A percentile compares a stretch with the other conserved stretches of the same genome.
Conservation (phyloP, 2,329 filamentous ascomycete species). For the Sporothrix brasiliensis region DNA sequence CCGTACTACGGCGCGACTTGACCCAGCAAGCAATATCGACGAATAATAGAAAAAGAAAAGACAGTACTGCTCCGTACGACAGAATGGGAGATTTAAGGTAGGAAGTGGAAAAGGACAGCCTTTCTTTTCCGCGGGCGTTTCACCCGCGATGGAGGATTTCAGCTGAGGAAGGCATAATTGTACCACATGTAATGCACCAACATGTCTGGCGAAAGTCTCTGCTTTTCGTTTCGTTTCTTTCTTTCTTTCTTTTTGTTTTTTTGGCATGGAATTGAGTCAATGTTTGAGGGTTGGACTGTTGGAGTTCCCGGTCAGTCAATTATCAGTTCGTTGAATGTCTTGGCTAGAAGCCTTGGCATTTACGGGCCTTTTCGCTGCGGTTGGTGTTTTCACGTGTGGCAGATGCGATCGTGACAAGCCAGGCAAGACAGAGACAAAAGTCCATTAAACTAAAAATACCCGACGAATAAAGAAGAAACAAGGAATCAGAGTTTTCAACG, state of each 20-base stretch:
- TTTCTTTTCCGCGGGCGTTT: neutral
- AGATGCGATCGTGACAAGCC: constrained; percentile 2
- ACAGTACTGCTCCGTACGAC: too few species aligned
- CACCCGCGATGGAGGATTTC: neutral
- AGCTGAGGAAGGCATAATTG: neutral
- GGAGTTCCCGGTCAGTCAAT: neutral
- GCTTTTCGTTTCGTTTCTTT: neutral
- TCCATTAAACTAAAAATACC: neutral
- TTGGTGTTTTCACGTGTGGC: constrained; percentile 17
- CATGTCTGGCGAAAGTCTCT: neutral
- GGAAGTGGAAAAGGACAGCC: neutral
- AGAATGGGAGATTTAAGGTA: neutral
- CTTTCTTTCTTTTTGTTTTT: too few species aligned
- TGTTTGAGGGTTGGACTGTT: neutral
- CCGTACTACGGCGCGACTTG: too few species aligned
- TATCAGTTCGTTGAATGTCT: neutral
- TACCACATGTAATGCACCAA: neutral
- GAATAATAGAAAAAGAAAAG: neutral
- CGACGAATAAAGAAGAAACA: neutral
- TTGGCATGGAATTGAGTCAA: neutral
- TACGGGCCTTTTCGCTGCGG: constrained; percentile 2
- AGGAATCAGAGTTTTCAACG: constrained; percentile 11
- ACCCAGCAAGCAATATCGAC: neutral
- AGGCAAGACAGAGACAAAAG: neutral
- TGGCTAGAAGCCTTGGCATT: constrained; percentile 15